phyloP scores from a whole-genome alignment of 306 rosid genomes.

The Acmispon strigosus region DNA sequence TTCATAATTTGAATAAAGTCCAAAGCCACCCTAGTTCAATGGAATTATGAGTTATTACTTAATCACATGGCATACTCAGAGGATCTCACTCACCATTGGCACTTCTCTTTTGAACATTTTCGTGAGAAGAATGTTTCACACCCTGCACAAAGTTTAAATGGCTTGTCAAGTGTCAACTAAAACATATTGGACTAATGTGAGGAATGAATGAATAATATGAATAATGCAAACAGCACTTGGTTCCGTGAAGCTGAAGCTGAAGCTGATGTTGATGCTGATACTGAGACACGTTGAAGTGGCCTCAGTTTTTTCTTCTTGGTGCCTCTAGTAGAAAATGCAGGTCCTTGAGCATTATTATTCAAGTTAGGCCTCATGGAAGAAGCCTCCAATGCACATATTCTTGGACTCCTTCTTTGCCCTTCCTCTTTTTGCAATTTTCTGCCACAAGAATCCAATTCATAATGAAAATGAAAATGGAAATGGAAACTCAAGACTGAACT shows the following conservation, averaged over 20 bases:
- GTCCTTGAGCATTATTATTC: slow-evolving; percentile 23
- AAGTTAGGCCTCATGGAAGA: not conserved
- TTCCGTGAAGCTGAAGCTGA: not conserved
- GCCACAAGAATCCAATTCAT: not conserved
- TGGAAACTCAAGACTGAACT: not conserved
- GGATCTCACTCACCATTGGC: slow-evolving; percentile 21
- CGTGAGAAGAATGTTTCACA: slow-evolving; percentile 8
- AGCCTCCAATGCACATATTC: slow-evolving; percentile 37
- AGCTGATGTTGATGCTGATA: too few species aligned
- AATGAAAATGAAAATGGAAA: not conserved
- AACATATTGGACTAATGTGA: not conserved
- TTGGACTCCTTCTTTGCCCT: slow-evolving; percentile 51
- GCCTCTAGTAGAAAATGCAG: slow-evolving; percentile 36
- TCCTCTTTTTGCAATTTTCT: slow-evolving; percentile 36
- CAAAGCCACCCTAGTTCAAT: not conserved
- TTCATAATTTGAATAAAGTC: not conserved
- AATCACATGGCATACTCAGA: not conserved
- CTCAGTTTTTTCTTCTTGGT: slow-evolving; percentile 33
- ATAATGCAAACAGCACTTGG: slow-evolving; percentile 14
- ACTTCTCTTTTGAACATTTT: slow-evolving; percentile 21
- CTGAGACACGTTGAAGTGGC: slow-evolving; percentile 19
- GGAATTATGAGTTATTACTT: not conserved
- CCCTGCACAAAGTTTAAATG: slow-evolving; percentile 31
- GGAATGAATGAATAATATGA: not conserved
- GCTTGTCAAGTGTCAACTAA: not conserved